Evolutionary conservation across 169 alveolate species (phyloP).

Genomic region (Sarcocystis neurona): DNA sequence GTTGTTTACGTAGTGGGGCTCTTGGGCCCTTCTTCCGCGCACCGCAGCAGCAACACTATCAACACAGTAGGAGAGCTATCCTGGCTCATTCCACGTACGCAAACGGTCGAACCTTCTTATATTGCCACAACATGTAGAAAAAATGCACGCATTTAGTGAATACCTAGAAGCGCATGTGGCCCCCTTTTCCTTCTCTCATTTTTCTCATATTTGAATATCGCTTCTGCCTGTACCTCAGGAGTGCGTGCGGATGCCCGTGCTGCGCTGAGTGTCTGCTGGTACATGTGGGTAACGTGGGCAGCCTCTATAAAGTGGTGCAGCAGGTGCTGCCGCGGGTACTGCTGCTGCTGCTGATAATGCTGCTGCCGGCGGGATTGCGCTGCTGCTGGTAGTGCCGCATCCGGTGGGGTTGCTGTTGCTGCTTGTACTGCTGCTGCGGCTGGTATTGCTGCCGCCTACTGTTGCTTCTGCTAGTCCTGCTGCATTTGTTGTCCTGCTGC

Average conservation of each 20-base stretch:
- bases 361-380: not conserved
- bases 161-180: not conserved
- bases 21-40: too few species aligned
- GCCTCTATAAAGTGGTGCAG: not conserved
- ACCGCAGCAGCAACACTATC: too few species aligned
- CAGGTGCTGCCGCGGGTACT: constrained; percentile 17
- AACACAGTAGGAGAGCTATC: too few species aligned
- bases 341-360: not conserved
- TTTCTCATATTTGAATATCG: not conserved
- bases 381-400: not conserved
- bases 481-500: not conserved
- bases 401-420: not conserved
- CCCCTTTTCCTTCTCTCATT: not conserved
- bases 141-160: not conserved
- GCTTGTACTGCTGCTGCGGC: constrained; percentile 14
- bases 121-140: not conserved
- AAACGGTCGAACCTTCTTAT: not conserved
- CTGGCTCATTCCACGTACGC: not conserved
- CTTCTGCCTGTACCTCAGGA: not conserved
- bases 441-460: not conserved
- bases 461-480: constrained; percentile 15
- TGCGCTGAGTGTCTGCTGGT: not conserved
- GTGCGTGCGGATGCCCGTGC: not conserved
- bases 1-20: too few species aligned
- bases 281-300: not conserved